Evolutionary conservation across 257 asterid genomes (phyloP), one percentile per base, ranked within the genome.

Genomic region (Solanum virginianum): DNA sequence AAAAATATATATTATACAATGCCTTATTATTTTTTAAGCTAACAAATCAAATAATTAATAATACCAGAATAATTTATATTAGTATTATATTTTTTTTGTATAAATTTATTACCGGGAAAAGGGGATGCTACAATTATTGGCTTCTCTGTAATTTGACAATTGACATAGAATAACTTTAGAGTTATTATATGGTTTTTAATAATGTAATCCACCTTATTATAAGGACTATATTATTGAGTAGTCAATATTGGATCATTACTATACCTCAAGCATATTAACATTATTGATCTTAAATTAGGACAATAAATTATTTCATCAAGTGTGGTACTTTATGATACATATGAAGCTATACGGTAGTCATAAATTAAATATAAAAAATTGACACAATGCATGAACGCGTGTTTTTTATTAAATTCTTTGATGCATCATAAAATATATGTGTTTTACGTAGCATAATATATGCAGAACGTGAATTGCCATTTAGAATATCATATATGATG

Each of bases 401-500:
- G 2, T 53, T 53, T 36, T 36, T 0, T 36, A 36, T 36, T 5
- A 36, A 36, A 36, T 36, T 36, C 6, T 36, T 36, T 0, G 6
- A 36, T 36, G 41, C 6, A 36, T 36, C 0, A 36, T 4, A 36
- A 36, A 36, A 36, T 0, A 36, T 36, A 59, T 0, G 10, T 20
- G 10, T 59, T 59, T 0, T 59, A 59, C 1, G 0, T 10, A 1
- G 5, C 7, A n/a, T 59, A 59, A 59, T n/a, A n/a, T 0, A 59
- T 0, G 22, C 0, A 1, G 0, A 3, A 55, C 10, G 7, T 9
- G 15, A 59, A 59, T 20, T 59, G 5, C 20, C 11, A 56, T 20
- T 6, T 0, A 20, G 1, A 59, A 0, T 1, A 1, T 20, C 8
- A 59, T 16, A 22, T 3, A 60, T 0, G 10, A 60, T 60, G 0